Evolutionary conservation across 2,329 filamentous ascomycete genomes (phyloP).

Genomic region (Aspergillus fumigatus): DNA sequence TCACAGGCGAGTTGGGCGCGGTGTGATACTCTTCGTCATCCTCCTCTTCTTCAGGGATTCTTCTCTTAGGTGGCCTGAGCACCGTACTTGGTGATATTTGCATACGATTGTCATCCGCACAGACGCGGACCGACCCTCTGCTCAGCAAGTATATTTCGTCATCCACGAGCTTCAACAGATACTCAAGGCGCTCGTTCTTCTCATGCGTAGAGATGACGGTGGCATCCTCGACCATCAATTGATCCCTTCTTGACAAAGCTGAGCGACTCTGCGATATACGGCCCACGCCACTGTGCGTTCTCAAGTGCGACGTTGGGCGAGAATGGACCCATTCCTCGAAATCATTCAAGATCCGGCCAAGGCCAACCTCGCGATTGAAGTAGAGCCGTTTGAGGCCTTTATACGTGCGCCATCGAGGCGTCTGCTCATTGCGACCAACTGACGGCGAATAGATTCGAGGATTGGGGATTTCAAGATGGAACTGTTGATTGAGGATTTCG

Average conservation of each 20-base stretch:
- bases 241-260: slow-evolving; percentile 10
- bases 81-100: slow-evolving; percentile 8
- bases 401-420: slow-evolving; percentile 23
- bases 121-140: slow-evolving; percentile 15
- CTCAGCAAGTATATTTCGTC: slow-evolving; percentile 31
- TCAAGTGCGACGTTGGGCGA: background rate
- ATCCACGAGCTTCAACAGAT: slow-evolving; percentile 25
- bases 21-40: slow-evolving; percentile 27
- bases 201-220: slow-evolving; percentile 14
- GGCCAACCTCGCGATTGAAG: slow-evolving; percentile 19
- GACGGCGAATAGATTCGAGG: slow-evolving; percentile 17
- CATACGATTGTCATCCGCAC: background rate
- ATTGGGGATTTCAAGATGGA: slow-evolving; percentile 31
- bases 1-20: slow-evolving; percentile 27
- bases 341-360: slow-evolving; percentile 21
- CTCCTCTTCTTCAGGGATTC: slow-evolving; percentile 18
- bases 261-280: slow-evolving; percentile 23
- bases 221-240: background rate
- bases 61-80: slow-evolving; percentile 8
- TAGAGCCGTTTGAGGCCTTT: slow-evolving; percentile 26
- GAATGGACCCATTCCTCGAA: slow-evolving; percentile 31
- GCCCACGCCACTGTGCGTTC: slow-evolving; percentile 16
- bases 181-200: slow-evolving; percentile 21
- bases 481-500: slow-evolving; percentile 30
- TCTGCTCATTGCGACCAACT: slow-evolving; percentile 6